Evolutionary conservation across 306 rosid genomes (phyloP).

Genomic region (Gastrolobium bilobum): DNA sequence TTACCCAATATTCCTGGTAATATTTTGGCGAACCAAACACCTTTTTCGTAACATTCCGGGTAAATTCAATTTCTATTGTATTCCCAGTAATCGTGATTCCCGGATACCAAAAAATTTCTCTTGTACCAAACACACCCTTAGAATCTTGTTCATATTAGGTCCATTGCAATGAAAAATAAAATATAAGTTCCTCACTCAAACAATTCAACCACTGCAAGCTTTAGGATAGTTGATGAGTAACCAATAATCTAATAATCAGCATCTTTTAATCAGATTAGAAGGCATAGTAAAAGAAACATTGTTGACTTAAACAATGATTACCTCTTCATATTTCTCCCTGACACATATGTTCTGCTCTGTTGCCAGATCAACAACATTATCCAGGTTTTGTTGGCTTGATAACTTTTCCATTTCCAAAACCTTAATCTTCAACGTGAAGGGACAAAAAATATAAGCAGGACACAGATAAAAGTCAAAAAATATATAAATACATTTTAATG

Average conservation of each 20-base stretch:
- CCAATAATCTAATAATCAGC: constrained; percentile 26
- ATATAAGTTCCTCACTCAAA: constrained; percentile 16
- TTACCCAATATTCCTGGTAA: too few species aligned
- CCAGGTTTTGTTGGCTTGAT: constrained; percentile 82
- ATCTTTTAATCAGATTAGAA: constrained; percentile 31
- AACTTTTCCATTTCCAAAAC: constrained; percentile 78
- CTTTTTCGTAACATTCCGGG: too few species aligned
- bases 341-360: constrained; percentile 76
- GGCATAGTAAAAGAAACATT: constrained; percentile 5
- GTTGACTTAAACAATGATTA: constrained; percentile 49
- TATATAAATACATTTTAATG: constrained; percentile 28
- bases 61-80: too few species aligned
- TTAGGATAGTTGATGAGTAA: constrained; percentile 15
- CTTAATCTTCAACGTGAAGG: constrained; percentile 68
- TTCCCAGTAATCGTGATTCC: too few species aligned
- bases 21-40: too few species aligned
- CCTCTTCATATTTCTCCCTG: constrained; percentile 78
- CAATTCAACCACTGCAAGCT: constrained; percentile 33
- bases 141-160: constrained; percentile 24
- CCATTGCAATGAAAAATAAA: neutral
- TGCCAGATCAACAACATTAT: constrained; percentile 77
- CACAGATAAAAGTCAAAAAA: neutral
- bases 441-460: constrained; percentile 28
- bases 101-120: too few species aligned
- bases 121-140: too few species aligned